Evolutionary conservation across 1,284 basidiomycete species (phyloP), one percentile per base, ranked within the genome.

Genomic region (Vanrija humicola): DNA sequence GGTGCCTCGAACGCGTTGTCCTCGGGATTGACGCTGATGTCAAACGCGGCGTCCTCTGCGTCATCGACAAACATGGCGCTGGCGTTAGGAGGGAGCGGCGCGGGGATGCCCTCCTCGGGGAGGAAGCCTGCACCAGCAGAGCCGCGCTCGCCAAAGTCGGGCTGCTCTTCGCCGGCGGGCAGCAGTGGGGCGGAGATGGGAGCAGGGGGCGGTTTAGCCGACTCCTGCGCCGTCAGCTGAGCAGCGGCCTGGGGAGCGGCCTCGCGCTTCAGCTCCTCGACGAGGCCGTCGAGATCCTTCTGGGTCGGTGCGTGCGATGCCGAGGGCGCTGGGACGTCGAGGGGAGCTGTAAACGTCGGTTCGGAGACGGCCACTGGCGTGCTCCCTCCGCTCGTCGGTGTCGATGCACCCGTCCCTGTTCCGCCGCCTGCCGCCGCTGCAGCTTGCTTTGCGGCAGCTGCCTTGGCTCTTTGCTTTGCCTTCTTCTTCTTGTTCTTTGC

Each of bases 401-500:
- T 34, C 6, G 34, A 34, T 34, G 34, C 34, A 12, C 34, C 40
- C 6, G 40, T n/a, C 40, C 19, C 40, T 18, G 40, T 23, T 23
- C 21, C 40, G 19, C n/a, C n/a, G 40, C 40, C 40, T 40, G 40
- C 40, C 15, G 40, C 40, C 40, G 19, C n/a, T 19, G 40, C 40
- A 18, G 40, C n/a, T 42, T n/a, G 40, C n/a, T n/a, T 42, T 42
- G 34, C 34, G 12, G 42, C 29, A 1, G 50, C 26, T 14, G 23
- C 26, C 10, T 38, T 38, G 7, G 39, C 19, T 19, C 43, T 48
- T 47, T 54, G 56, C 53, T 59, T 59, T 46, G 56, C 56, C 50
- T 61, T 61, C 55, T 61, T 61, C 55, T 61, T 61, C 52, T 61
- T 61, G 49, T 56, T 56, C 46, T 54, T 61, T n/a, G 46, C 46